phyloP scores from a whole-genome alignment of 768 basidiomycete species.

The Collybia mongolica region DNA sequence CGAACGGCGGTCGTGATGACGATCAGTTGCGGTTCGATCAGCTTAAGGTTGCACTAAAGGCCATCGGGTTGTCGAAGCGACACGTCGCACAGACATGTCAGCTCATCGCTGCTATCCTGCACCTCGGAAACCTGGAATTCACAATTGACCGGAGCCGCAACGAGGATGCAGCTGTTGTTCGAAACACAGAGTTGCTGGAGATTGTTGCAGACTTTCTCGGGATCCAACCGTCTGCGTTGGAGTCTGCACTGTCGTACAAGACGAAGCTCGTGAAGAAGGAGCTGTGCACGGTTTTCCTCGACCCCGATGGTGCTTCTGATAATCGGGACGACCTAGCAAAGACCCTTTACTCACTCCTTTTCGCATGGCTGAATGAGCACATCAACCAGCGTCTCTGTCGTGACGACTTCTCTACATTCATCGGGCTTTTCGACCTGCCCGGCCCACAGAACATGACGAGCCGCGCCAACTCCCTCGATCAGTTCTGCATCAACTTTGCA shows the following conservation, averaged over 20 bases:
- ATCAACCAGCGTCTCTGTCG: slow-evolving; percentile 94
- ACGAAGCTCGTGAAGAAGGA: slow-evolving; percentile 94
- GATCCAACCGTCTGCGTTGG: slow-evolving; percentile 68
- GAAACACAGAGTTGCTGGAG: slow-evolving; percentile 78
- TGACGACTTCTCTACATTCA: slow-evolving; percentile 90
- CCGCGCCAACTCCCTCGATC: slow-evolving; percentile 90
- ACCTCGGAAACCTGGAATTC: slow-evolving; percentile 95
- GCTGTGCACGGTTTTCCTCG: slow-evolving; percentile 94
- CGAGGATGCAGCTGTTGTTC: slow-evolving; percentile 90
- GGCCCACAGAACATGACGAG: slow-evolving; percentile 89
- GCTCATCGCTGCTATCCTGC: slow-evolving; percentile 91
- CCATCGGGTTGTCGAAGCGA: slow-evolving; percentile 89
- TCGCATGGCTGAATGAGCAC: slow-evolving; percentile 95
- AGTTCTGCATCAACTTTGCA: slow-evolving; percentile 95
- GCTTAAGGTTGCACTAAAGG: slow-evolving; percentile 91
- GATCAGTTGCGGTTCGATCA: slow-evolving; percentile 91
- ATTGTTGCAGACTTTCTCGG: slow-evolving; percentile 93
- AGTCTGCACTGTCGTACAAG: slow-evolving; percentile 83
- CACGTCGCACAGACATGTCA: slow-evolving; percentile 96
- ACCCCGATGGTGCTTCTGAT: slow-evolving; percentile 89
- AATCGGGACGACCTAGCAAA: slow-evolving; percentile 95
- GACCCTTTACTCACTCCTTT: slow-evolving; percentile 90
- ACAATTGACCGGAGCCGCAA: slow-evolving; percentile 78
- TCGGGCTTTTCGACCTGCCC: slow-evolving; percentile 92
- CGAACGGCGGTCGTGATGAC: slow-evolving; percentile 60